Evolutionary conservation across 306 rosid species (phyloP), one percentile per base, ranked within the genome.

Genomic region (Cicer arietinum): DNA sequence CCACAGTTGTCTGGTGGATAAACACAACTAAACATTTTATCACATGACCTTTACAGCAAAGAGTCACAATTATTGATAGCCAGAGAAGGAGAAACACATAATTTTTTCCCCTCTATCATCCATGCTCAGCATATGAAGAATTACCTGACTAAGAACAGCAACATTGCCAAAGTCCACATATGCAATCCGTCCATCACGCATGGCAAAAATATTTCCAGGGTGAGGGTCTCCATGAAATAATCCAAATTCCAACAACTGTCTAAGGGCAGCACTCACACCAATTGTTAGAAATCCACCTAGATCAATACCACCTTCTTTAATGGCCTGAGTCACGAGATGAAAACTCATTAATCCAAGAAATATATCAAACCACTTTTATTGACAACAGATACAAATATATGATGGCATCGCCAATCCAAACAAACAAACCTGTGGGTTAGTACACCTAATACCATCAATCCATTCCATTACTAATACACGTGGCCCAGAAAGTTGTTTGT

Each of bases 221-320:
- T 94, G 99, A 69, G 99, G 99, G 84, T 94, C 99, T 66, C 99
- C 99, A 83, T 94, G 99, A 85, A 92, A 92, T 75, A 92, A 80
- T 64, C 99, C 99, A 84, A 94, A 94, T 88, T 95, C 99, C 80
- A 95, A 86, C 82, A 95, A 77, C 67, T 95, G 99, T 52, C 99
- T 84, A 81, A 95, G 83, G 58, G 99, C 99, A 16, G 99, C 98
- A 88, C 99, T 94, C 64, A 94, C 99, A 40, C 98, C 99, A 70
- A 94, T 88, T 10, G 99, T 94, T 75, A 94, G 81, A 81, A 94
- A 94, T 43, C 98, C 99, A 84, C 82, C 88, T 44, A 94, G 66
- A 68, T 94, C 99, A 76, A 94, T 72, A 59, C 98, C 98, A 69
- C 90, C 98, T 73, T 89, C 89, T 85, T 87, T 92, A 74, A 95